Conservation (phyloP, 1,284 basidiomycete species). For the Apiotrichum veenhuisii region DNA sequence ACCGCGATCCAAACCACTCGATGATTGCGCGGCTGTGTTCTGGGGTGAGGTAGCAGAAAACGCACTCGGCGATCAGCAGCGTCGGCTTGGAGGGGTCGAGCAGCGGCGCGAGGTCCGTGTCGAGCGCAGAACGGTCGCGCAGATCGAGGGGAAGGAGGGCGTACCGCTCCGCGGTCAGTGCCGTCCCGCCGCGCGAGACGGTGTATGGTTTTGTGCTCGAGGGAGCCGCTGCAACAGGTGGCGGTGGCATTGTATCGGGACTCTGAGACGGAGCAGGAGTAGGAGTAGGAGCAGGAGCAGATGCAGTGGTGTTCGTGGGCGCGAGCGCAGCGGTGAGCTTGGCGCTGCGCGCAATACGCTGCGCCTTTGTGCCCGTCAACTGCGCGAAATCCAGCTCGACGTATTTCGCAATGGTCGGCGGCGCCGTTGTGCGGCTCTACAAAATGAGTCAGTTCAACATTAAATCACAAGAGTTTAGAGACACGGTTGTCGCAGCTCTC, state of each 20-base stretch:
- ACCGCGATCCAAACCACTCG: conserved; percentile 66
- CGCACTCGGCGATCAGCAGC: conserved; percentile 83
- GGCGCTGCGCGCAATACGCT: conserved; percentile 68
- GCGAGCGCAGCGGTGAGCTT: conserved; percentile 52
- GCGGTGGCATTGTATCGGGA: not conserved
- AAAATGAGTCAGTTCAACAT: not conserved
- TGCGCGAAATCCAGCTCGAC: conserved; percentile 88
- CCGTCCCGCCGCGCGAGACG: conserved; percentile 61
- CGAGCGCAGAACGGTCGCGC: conserved; percentile 49
- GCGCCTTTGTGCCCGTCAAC: conserved; percentile 75
- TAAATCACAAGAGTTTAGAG: too few relatives aligned
- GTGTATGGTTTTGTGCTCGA: conserved; percentile 20
- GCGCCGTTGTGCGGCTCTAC: not conserved
- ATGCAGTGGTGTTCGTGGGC: not conserved
- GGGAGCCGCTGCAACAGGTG: not conserved
- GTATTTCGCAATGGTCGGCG: conserved; percentile 54
- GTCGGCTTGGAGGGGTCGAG: conserved; percentile 70
- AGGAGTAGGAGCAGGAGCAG: not conserved
- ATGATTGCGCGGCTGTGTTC: conserved; percentile 61
- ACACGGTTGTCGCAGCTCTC: too few relatives aligned
- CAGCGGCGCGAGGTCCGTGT: conserved; percentile 36
- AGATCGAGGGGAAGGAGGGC: conserved; percentile 73
- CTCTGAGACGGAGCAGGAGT: not conserved
- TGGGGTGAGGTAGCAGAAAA: conserved; percentile 80
- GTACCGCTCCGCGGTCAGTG: conserved; percentile 64